Conservation (phyloP, 768 basidiomycete species). For the Russula sp. region DNA sequence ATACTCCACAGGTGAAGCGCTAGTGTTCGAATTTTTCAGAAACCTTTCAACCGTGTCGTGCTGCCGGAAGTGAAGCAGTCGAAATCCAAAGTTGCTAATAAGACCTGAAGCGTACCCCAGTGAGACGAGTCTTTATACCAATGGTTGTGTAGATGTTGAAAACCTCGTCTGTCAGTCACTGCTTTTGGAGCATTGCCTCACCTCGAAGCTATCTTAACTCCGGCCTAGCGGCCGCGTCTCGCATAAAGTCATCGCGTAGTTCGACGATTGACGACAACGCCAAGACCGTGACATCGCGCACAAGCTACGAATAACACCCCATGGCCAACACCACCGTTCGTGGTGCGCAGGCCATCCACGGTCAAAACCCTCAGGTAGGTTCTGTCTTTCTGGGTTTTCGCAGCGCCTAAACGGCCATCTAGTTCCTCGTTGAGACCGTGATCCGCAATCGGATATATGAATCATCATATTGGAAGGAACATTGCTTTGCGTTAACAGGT, state of each 20-base stretch:
- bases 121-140: too few relatives aligned
- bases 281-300: constrained; percentile 70
- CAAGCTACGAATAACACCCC: constrained; percentile 35
- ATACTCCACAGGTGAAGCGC: too few relatives aligned
- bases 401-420: constrained; percentile 26
- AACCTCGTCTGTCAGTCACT: too few relatives aligned
- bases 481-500: constrained; percentile 97
- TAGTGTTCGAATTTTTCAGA: too few relatives aligned
- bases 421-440: constrained; percentile 95
- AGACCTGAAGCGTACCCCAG: too few relatives aligned
- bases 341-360: constrained; percentile 88
- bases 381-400: not conserved
- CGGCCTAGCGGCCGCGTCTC: too few relatives aligned
- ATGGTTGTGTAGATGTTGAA: too few relatives aligned
- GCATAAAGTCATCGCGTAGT: constrained; percentile 60
- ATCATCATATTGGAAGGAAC: constrained; percentile 94
- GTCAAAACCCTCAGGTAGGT: constrained; percentile 90
- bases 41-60: too few relatives aligned
- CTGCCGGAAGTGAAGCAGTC: too few relatives aligned
- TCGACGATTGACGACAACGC: constrained; percentile 61
- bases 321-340: constrained; percentile 94
- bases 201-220: too few relatives aligned
- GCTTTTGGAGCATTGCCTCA: too few relatives aligned
- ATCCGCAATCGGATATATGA: constrained; percentile 97
- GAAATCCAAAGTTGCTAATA: too few relatives aligned